Conservation (phyloP, 1,284 basidiomycete genomes). For the Ceratobasidium sp. region DNA sequence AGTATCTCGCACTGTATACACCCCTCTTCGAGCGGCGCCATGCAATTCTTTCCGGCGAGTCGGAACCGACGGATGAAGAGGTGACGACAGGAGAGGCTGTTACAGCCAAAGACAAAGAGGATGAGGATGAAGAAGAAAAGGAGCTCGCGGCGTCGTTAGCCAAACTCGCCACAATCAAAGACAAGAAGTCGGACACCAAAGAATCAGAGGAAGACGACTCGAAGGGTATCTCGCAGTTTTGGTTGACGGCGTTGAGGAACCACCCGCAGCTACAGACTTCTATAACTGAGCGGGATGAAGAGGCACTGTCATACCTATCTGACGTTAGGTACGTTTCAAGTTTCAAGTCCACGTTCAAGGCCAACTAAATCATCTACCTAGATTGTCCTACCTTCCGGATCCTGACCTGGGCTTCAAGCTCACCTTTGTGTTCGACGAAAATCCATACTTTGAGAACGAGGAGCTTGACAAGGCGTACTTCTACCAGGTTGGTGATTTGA, state of each 20-base stretch:
- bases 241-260: slow-evolving; percentile 96
- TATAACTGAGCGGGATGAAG: slow-evolving; percentile 93
- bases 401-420: slow-evolving; percentile 77
- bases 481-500: slow-evolving; percentile 70
- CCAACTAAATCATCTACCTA: slow-evolving; percentile 7
- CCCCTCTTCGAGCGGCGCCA: slow-evolving; percentile 66
- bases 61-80: slow-evolving; percentile 65
- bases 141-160: slow-evolving; percentile 53
- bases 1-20: slow-evolving; percentile 63
- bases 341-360: not conserved
- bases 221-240: slow-evolving; percentile 91
- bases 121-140: slow-evolving; percentile 53
- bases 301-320: slow-evolving; percentile 68
- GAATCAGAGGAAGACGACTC: slow-evolving; percentile 49
- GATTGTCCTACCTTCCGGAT: slow-evolving; percentile 70
- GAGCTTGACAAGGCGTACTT: slow-evolving; percentile 93
- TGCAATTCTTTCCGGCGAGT: slow-evolving; percentile 63
- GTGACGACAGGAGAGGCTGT: slow-evolving; percentile 63
- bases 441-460: slow-evolving; percentile 90
- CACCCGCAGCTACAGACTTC: slow-evolving; percentile 87
- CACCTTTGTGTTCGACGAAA: slow-evolving; percentile 81
- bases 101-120: slow-evolving; percentile 59
- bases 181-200: slow-evolving; percentile 37
- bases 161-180: slow-evolving; percentile 34
- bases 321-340: slow-evolving; percentile 61